These are phyloP conservation scores for Myxozyma kluyveri DNA, from an alignment of 805 yeast genomes.

Conservation along the genomic window DNA sequence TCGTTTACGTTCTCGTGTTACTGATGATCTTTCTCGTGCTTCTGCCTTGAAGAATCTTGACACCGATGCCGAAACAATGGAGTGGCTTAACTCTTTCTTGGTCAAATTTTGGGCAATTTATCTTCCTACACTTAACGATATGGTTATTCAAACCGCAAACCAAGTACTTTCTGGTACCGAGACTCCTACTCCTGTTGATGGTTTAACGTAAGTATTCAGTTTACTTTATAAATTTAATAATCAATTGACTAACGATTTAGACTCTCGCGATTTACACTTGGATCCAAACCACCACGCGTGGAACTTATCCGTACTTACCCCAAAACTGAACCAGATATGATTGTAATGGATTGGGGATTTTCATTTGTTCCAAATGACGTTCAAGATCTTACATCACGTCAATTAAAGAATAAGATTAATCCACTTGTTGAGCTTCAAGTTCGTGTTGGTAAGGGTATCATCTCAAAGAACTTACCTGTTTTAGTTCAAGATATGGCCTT, in stretches of 20 bases:
- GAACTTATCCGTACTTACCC: conserved; percentile 86
- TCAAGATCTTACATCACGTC: conserved; percentile 81
- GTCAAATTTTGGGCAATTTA: conserved; percentile 88
- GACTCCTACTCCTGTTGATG: conserved; percentile 81
- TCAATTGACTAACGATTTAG: not conserved
- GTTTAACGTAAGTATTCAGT: conserved; percentile 45
- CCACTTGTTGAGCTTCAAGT: conserved; percentile 76
- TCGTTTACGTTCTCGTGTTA: conserved; percentile 66
- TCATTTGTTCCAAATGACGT: conserved; percentile 90
- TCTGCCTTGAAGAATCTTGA: conserved; percentile 77
- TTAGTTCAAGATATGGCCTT: conserved; percentile 78
- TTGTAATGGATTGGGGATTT: conserved; percentile 96
- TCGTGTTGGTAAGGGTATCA: conserved; percentile 70
- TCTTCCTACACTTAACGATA: conserved; percentile 85
- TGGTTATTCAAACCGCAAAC: conserved; percentile 81
- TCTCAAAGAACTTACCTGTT: conserved; percentile 63
- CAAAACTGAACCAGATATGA: conserved; percentile 86
- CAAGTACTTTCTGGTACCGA: conserved; percentile 68
- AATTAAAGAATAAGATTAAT: conserved; percentile 77
- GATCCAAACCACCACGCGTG: conserved; percentile 93
- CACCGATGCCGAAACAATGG: conserved; percentile 88
- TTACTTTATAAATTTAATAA: not conserved
- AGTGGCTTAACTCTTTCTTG: conserved; percentile 87
- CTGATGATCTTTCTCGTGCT: conserved; percentile 84
- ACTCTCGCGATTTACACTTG: conserved; percentile 61